Evolutionary conservation across 1,139 yeast genomes (phyloP), one percentile per base, ranked within the genome.

Genomic region (Kazachstania sp.): DNA sequence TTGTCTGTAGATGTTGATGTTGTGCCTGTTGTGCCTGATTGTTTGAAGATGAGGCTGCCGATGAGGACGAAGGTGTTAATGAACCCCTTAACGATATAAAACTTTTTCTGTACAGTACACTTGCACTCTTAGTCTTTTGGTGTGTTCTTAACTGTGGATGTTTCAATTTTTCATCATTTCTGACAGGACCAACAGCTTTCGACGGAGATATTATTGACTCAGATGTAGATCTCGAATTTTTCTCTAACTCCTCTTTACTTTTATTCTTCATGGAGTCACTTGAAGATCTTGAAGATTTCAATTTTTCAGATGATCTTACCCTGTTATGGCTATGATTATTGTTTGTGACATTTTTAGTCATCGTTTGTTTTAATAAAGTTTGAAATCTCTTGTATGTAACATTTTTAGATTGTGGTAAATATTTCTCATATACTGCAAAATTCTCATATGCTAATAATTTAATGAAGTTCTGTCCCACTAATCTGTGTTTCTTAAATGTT

Each of bases 381-480:
- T 74, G 83, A 69, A 71, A 90, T 50, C 75, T 73, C 58, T 69
- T 76, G 56, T 68, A 85, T 32, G 75, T 75, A 51, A 71, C 74
- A 48, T 65, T 75, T 48, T 74, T 73, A 35, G 68, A 55, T 1
- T 67, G 58, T 4, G 84, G 67, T 55, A 78, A 74, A 72, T 77
- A 60, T 63, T 72, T 63, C 62, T 71, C 59, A 71, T 74, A 65
- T 56, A 74, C 60, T 55, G 70, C 61, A 47, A 79, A 67, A 40
- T 73, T 74, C 38, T 82, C 87, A 61, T 84, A 84, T 46, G 82
- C 86, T 39, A 81, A 76, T 53, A 88, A 69, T 47, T 78, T 81
- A 26, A 87, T 66, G 58, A 87, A 87, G 35, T 76, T 69, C 45
- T 77, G 75, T 0, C 92, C 90, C 5, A 74, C 70, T 2, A 86